Conservation (phyloP, 2,329 filamentous ascomycete species). For the Phyllosticta citrichinensis region DNA sequence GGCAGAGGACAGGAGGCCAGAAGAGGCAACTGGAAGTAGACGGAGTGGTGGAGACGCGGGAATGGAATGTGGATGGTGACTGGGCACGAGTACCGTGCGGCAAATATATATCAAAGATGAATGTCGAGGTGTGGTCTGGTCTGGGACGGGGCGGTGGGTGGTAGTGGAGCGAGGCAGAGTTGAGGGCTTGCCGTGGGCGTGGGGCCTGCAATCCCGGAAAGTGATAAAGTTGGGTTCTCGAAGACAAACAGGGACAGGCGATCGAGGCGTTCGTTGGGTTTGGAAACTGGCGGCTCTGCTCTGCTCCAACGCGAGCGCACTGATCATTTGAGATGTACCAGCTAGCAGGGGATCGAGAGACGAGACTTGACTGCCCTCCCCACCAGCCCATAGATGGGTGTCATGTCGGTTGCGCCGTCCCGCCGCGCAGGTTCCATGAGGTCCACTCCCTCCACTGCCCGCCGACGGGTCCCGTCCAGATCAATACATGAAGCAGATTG, state of each 20-base stretch:
- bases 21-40: neutral
- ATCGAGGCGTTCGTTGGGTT: constrained; percentile 2
- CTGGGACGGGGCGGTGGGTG: constrained; percentile 19
- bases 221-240: constrained; percentile 22
- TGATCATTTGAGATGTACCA: neutral
- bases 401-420: neutral
- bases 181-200: constrained; percentile 6
- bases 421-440: neutral
- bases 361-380: neutral
- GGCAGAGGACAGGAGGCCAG: neutral
- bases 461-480: neutral
- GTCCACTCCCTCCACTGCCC: neutral
- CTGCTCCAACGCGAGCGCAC: neutral
- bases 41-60: neutral
- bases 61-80: constrained; percentile 8
- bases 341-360: neutral
- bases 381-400: neutral
- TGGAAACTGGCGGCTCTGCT: neutral
- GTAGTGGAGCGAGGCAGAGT: constrained; percentile 15
- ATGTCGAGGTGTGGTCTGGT: neutral
- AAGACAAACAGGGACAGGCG: neutral
- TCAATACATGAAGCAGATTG: neutral
- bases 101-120: constrained; percentile 11
- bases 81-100: constrained; percentile 15
- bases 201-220: constrained; percentile 20